Base-by-base conservation (phyloP, 805 yeast genomes). In the Candida golubevii region DNA sequence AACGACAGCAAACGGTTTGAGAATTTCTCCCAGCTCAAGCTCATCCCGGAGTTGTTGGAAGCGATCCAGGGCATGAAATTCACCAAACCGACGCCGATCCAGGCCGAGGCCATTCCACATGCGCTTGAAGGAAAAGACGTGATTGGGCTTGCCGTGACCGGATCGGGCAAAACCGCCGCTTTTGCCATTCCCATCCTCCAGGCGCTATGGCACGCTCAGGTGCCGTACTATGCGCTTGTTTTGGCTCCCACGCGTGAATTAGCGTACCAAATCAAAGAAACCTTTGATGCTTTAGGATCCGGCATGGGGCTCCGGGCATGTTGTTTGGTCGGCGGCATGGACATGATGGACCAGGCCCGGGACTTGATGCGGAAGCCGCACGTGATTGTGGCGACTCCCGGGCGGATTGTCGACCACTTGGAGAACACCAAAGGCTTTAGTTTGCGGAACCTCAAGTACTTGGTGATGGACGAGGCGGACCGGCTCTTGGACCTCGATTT, bases 131-230 rank as follows among this genome's bases (percentile, higher is more conserved):
- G 97, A 4, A 80, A 88, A 52, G 99, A 91, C 67, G 83, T 91
- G 38, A 89, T 91, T 59, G 99, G 99, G 11, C 75, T 91, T 49
- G 99, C 99, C 0, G 97, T 91, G 60, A 91, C 99, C 0, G 99
- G 99, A 36, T 88, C 97, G 4, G 99, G 99, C 51, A 91, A 91
- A 65, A 93, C 99, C 0, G 99, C 98, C 0, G 99, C 99, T 0
- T 93, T 93, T 73, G 97, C 98, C 8, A 80, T 93, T 41, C 99
- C 99, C 1, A 88, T 93, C 36, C 73, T 93, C 29, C 97, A 93
- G 63, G 82, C 88, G 1, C 72, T 93, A 39, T 90, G 96, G 88
- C 81, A 88, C 44, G 89, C 83, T 26, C 96, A 91, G 58, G 74
- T 84, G 2, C 90, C 97, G 4, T 85, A 86, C 57, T 93, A 80